phyloP scores from a whole-genome alignment of 345 rosid species.

The Trapa bicornis region DNA sequence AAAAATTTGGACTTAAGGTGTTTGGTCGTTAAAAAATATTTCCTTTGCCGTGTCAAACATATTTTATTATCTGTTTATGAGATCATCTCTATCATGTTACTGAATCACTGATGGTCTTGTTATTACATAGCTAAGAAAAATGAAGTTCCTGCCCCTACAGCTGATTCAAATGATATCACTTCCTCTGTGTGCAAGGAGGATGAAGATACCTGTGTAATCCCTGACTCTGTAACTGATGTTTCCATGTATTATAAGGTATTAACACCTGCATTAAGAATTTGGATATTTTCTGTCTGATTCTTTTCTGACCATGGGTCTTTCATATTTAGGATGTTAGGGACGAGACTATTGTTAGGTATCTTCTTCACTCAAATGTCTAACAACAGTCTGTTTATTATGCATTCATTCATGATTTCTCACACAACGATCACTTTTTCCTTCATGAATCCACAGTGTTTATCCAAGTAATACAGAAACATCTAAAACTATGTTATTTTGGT shows the following conservation, averaged over 20 bases:
- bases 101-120: constrained; percentile 4
- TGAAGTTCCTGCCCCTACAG: constrained; percentile 17
- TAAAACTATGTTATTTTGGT: too few relatives aligned
- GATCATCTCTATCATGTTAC: neutral
- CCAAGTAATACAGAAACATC: too few relatives aligned
- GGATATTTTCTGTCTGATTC: neutral
- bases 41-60: neutral
- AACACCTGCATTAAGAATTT: neutral
- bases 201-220: constrained; percentile 16
- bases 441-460: too few relatives aligned
- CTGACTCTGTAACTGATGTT: constrained; percentile 17
- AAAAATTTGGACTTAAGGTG: neutral
- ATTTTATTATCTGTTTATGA: neutral
- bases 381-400: too few relatives aligned
- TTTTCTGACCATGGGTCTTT: neutral
- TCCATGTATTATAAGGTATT: too few relatives aligned
- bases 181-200: constrained; percentile 13
- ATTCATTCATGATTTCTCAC: neutral
- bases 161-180: constrained; percentile 18
- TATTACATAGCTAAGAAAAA: constrained; percentile 27
- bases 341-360: neutral
- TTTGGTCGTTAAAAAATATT: neutral
- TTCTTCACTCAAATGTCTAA: neutral
- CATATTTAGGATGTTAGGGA: neutral
- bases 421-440: neutral